phyloP scores from a whole-genome alignment of 371 early-diverging fungal species.

The Mucor lusitanicus region DNA sequence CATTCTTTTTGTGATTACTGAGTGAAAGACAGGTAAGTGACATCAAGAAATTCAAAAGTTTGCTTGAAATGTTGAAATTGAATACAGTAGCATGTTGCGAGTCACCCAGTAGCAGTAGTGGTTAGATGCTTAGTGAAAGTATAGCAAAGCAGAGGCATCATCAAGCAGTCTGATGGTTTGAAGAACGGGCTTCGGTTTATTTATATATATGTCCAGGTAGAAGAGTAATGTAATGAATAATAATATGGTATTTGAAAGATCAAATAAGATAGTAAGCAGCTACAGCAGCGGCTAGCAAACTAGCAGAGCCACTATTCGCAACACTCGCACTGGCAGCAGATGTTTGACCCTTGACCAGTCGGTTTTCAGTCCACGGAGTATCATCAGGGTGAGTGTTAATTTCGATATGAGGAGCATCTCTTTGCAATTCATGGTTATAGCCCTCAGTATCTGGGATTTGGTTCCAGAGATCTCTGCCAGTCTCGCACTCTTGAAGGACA shows the following conservation, averaged over 20 bases:
- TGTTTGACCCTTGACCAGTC: background rate
- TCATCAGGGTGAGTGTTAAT: background rate
- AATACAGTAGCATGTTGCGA: slow-evolving; percentile 1
- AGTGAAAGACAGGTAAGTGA: background rate
- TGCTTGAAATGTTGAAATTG: background rate
- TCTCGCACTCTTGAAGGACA: background rate
- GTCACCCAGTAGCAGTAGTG: background rate
- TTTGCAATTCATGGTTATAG: background rate
- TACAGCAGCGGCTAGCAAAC: background rate
- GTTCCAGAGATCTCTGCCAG: background rate
- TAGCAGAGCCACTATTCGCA: background rate
- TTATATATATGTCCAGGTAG: background rate
- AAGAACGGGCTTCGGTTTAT: background rate
- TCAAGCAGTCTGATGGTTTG: background rate
- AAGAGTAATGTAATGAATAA: background rate
- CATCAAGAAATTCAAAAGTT: background rate
- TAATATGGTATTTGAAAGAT: background rate
- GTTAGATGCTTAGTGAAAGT: background rate
- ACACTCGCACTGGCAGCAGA: background rate
- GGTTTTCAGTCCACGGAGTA: slow-evolving; percentile 2
- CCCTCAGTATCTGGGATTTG: background rate
- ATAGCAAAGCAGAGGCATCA: no score
- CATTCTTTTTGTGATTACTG: background rate
- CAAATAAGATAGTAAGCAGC: background rate
- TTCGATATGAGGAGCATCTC: background rate